Conservation (phyloP, 805 yeast genomes). For the Candida krabiensis region DNA sequence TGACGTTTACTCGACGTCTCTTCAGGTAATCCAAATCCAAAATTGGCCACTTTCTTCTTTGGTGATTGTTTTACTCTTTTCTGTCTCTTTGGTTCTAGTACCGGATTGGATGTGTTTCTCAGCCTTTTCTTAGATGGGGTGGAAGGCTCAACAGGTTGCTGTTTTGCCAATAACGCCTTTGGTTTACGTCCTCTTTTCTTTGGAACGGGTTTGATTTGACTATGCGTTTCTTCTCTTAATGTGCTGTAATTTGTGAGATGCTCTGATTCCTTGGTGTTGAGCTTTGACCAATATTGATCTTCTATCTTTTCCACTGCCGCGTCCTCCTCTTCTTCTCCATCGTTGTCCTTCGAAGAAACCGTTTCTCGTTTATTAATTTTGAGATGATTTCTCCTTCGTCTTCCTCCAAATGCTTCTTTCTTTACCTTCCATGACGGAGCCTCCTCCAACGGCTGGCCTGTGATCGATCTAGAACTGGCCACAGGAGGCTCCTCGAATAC, state of each 20-base stretch:
- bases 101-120: slow-evolving; percentile 1
- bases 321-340: slow-evolving; percentile 11
- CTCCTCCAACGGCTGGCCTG: slow-evolving; percentile 74
- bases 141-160: slow-evolving; percentile 2
- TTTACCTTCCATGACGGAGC: slow-evolving; percentile 61
- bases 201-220: slow-evolving; percentile 12
- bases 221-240: slow-evolving; percentile 16
- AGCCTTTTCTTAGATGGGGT: slow-evolving; percentile 17
- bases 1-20: no score
- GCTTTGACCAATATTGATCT: slow-evolving; percentile 18
- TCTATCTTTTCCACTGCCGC: slow-evolving; percentile 9
- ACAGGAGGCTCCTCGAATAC: slow-evolving; percentile 58
- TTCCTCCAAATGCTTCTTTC: slow-evolving; percentile 56
- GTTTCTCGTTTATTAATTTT: slow-evolving; percentile 15
- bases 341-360: slow-evolving; percentile 6
- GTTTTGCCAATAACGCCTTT: slow-evolving; percentile 5
- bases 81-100: slow-evolving; percentile 9
- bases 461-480: slow-evolving; percentile 56
- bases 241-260: slow-evolving; percentile 33
- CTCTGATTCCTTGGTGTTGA: slow-evolving; percentile 37
- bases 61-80: slow-evolving; percentile 26
- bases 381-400: slow-evolving; percentile 31
- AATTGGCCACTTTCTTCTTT: slow-evolving; percentile 13
- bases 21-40: slow-evolving; percentile 12
- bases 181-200: slow-evolving; percentile 5